Conservation (phyloP, 2,329 filamentous ascomycete genomes). For the Colletotrichum melonis region DNA sequence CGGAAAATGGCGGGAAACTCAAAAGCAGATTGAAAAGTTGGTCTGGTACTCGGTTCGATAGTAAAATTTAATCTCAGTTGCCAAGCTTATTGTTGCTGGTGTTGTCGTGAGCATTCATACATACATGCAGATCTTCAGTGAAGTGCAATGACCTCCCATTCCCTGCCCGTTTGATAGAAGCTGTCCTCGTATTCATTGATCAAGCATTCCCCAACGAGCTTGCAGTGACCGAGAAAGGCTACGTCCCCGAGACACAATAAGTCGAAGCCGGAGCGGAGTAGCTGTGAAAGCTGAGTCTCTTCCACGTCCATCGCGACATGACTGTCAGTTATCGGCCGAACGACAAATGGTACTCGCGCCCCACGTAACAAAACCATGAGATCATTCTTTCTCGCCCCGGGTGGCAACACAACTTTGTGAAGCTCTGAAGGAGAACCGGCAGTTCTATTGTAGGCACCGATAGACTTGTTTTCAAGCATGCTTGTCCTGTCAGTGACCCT, state of each 20-base stretch:
- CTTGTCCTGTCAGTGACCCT: neutral
- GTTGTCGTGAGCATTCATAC: neutral
- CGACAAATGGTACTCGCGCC: neutral
- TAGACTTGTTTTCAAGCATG: neutral
- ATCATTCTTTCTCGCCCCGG: neutral
- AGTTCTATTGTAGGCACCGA: neutral
- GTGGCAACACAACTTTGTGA: neutral
- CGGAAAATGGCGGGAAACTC: conserved; percentile 11
- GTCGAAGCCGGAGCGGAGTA: no score
- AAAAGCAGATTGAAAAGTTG: conserved; percentile 24
- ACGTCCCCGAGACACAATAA: no score
- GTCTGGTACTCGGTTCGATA: neutral
- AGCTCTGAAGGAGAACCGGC: neutral
- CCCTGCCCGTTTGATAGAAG: neutral
- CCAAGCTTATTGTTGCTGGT: neutral
- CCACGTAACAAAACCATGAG: neutral
- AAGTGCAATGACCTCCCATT: neutral
- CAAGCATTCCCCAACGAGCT: neutral
- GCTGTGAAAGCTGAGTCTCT: no score
- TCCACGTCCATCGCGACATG: no score
- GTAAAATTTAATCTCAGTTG: conserved; percentile 22
- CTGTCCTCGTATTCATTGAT: neutral
- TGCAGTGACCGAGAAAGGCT: neutral
- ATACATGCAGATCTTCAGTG: neutral
- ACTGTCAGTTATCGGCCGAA: neutral